Percentiles rank a stretch among this genome's conserved stretches.
Evolutionary conservation across 805 yeast species (phyloP).

Genomic region (Zygotorulaspora sp.): DNA sequence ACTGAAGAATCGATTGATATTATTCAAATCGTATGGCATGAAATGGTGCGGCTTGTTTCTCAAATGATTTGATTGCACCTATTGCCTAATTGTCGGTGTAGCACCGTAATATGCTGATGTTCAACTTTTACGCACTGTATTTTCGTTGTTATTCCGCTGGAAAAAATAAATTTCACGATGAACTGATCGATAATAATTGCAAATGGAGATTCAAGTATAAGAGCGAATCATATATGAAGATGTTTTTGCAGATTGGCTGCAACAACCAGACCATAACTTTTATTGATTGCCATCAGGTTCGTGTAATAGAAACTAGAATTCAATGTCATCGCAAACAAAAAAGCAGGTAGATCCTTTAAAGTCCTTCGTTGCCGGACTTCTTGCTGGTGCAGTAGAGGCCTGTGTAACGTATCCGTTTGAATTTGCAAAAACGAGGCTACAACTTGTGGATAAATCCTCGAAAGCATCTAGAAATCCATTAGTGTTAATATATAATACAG

Average conservation of each 20-base stretch:
- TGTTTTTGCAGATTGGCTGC: too few species aligned
- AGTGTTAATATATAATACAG: constrained; percentile 68
- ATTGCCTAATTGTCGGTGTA: too few species aligned
- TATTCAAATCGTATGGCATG: too few species aligned
- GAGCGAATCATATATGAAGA: neutral
- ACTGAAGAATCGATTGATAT: too few species aligned
- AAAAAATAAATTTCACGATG: constrained; percentile 5
- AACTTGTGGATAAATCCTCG: constrained; percentile 63
- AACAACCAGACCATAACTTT: too few species aligned
- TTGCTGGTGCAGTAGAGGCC: constrained; percentile 96
- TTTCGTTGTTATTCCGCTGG: constrained; percentile 5
- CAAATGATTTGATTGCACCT: too few species aligned
- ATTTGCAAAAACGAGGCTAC: constrained; percentile 91
- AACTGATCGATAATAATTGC: neutral
- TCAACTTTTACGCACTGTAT: neutral
- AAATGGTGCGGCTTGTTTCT: too few species aligned
- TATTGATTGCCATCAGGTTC: too few species aligned
- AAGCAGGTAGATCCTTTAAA: constrained; percentile 60
- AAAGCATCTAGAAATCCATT: constrained; percentile 78
- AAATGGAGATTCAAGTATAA: neutral
- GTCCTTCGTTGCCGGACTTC: constrained; percentile 91
- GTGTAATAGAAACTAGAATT: too few species aligned
- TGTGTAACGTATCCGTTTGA: constrained; percentile 92
- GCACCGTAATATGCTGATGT: too few species aligned
- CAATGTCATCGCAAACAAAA: constrained; percentile 12